Conservation (phyloP, 2,329 filamentous ascomycete genomes). For the Xylariaceae sp. region DNA sequence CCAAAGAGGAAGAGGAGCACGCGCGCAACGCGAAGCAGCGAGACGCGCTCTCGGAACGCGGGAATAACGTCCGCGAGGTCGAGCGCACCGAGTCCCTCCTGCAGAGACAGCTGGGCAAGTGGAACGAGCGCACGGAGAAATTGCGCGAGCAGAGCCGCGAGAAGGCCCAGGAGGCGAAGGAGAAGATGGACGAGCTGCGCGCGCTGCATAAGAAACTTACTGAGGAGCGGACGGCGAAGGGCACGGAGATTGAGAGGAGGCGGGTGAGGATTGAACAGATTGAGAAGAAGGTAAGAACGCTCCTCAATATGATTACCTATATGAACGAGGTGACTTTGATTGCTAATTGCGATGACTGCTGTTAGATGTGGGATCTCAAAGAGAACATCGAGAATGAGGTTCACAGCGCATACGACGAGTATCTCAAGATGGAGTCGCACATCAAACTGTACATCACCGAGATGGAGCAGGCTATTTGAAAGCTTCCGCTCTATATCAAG, state of each 20-base stretch:
- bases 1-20: slow-evolving; percentile 88
- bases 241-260: slow-evolving; percentile 85
- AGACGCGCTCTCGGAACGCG: slow-evolving; percentile 81
- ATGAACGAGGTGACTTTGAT: not conserved
- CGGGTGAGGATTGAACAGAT: slow-evolving; percentile 95
- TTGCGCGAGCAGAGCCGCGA: slow-evolving; percentile 74
- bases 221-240: slow-evolving; percentile 81
- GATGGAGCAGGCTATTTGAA: slow-evolving; percentile 85
- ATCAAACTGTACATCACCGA: slow-evolving; percentile 97
- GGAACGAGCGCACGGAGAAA: slow-evolving; percentile 81
- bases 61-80: slow-evolving; percentile 86
- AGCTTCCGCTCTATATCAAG: no score
- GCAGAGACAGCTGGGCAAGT: slow-evolving; percentile 77
- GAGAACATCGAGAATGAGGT: slow-evolving; percentile 97
- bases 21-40: slow-evolving; percentile 74
- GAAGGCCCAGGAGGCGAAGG: slow-evolving; percentile 76
- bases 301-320: not conserved
- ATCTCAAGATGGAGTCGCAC: slow-evolving; percentile 94
- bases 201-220: slow-evolving; percentile 74
- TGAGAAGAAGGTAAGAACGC: slow-evolving; percentile 80
- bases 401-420: slow-evolving; percentile 85
- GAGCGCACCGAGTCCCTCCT: slow-evolving; percentile 83
- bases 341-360: slow-evolving; percentile 24
- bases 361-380: slow-evolving; percentile 98
- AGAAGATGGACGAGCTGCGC: slow-evolving; percentile 85